Evolutionary conservation across 129 eudicot species (phyloP), one percentile per base, ranked within the genome.

Genomic region (Erigeron canadensis): DNA sequence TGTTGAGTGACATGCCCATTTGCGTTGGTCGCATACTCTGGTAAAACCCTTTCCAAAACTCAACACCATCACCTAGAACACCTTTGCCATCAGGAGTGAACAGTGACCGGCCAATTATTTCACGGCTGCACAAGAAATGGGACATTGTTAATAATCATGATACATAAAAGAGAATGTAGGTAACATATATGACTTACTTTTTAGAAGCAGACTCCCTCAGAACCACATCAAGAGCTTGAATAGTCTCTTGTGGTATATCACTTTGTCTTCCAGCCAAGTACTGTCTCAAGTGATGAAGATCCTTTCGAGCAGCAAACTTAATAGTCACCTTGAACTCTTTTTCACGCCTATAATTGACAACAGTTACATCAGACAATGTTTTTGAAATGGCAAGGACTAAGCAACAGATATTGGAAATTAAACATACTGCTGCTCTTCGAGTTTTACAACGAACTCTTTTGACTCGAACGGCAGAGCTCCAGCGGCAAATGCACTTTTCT

Each of bases 1-100:
- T 77, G 15, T 86, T 95, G 1, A 95, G 81, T 0, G 99, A 87
- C 2, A 95, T 78, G 0, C 99, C 99, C 97, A 87, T 90, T 54
- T 95, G 99, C 0, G 96, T 88, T n/a, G 99, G 97, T 0, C 99
- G 83, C 0, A 90, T 77, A 68, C 97, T 90, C 58, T 90, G 97
- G 53, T 95, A 90, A 41, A 73, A 95, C 0, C 97, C 99, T 54
- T 82, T 87, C 97, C 97, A 95, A 34, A 28, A 90, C 57, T 87
- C 91, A 0, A 95, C 28, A 0, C 97, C 99, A 47, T 81, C 84
- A 0, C 84, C 97, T 9, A 95, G 89, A 2, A 39, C 41, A 18
- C 96, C 99, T 15, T 54, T 18, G 1, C 94, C 99, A 69, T 15
- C 23, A 0, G 77, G 40, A 42, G 65, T 45, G 51, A 95, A 95